These are phyloP conservation scores for Trypanosoma conorhini DNA, from an alignment of 208 protist genomes.

Conservation along the genomic window DNA sequence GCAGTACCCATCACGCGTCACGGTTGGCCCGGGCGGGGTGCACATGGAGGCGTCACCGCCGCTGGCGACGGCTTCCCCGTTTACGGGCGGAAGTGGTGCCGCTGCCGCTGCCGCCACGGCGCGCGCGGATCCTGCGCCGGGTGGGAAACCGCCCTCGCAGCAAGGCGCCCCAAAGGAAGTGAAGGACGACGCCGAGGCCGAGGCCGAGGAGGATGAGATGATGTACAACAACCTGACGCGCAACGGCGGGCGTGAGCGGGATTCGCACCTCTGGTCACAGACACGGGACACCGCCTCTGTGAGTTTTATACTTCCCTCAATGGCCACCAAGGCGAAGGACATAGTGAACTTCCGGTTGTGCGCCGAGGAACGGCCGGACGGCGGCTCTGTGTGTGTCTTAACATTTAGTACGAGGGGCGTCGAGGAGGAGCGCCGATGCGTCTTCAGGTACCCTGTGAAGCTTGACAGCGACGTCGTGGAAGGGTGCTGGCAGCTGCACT, in stretches of 20 bases:
- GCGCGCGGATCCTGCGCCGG: not conserved
- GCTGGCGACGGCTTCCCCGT: constrained; percentile 46
- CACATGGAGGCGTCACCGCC: constrained; percentile 39
- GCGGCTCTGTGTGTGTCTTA: constrained; percentile 16
- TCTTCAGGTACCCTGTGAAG: constrained; percentile 70
- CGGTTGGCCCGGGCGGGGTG: constrained; percentile 55
- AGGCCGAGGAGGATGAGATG: constrained; percentile 61
- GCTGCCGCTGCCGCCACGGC: not conserved
- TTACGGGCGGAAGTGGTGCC: constrained; percentile 20
- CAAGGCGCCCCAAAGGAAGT: not conserved
- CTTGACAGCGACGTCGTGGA: constrained; percentile 57
- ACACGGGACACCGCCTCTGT: constrained; percentile 62
- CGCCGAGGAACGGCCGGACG: constrained; percentile 23
- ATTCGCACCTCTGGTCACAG: constrained; percentile 73
- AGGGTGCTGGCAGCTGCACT: constrained; percentile 78
- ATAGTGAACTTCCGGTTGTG: constrained; percentile 46
- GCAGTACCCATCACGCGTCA: constrained; percentile 65
- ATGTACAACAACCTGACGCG: constrained; percentile 52
- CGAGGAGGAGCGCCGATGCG: constrained; percentile 11
- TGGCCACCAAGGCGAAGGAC: constrained; percentile 37
- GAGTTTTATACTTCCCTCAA: constrained; percentile 61
- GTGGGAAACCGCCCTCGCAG: not conserved
- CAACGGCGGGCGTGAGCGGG: constrained; percentile 62
- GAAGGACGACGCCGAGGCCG: constrained; percentile 3
- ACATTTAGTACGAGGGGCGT: constrained; percentile 14